phyloP scores from a whole-genome alignment of 768 basidiomycete species.

The Pleurotus djamor region DNA sequence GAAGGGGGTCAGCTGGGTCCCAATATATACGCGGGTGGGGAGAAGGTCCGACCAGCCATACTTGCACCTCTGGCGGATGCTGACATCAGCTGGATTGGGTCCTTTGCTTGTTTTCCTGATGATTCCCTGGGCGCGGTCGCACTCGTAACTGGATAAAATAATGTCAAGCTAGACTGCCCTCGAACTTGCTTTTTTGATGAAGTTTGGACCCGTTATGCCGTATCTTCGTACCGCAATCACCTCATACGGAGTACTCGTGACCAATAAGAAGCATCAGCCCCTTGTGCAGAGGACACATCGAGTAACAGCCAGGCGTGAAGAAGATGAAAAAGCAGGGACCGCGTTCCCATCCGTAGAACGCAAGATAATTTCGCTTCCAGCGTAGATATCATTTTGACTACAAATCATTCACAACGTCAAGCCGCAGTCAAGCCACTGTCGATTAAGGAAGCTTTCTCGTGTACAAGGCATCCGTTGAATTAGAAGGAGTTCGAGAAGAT shows the following conservation, averaged over 20 bases:
- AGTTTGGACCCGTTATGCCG: not conserved
- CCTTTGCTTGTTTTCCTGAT: no score
- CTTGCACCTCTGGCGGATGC: not conserved
- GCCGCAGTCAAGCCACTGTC: no score
- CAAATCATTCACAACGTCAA: no score
- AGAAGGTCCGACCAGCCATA: not conserved
- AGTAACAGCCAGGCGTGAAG: not conserved
- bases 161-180: no score
- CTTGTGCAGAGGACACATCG: not conserved
- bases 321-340: not conserved
- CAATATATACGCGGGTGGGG: not conserved
- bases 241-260: slow-evolving; percentile 5
- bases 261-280: not conserved
- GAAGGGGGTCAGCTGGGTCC: not conserved
- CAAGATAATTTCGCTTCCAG: not conserved
- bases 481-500: no score
- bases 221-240: not conserved
- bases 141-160: no score
- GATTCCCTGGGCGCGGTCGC: no score
- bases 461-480: no score
- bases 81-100: not conserved
- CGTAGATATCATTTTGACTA: no score
- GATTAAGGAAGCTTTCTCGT: no score
- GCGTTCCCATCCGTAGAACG: not conserved
- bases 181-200: no score